Conservation (phyloP, 2,329 filamentous ascomycete species). For the Alternaria gaisen region DNA sequence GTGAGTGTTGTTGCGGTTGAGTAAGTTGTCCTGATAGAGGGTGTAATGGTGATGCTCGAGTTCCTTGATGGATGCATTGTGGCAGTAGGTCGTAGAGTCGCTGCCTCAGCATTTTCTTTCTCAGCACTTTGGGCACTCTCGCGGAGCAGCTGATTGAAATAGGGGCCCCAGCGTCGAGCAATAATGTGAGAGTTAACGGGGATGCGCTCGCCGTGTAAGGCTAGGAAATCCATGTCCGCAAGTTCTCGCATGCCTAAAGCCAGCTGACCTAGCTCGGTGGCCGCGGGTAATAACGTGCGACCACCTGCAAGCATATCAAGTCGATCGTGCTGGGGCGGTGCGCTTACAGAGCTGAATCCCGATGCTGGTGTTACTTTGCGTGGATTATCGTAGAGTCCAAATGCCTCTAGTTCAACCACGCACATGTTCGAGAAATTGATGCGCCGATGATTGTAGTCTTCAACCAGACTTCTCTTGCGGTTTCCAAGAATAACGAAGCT, state of each 20-base stretch:
- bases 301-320: constrained; percentile 73
- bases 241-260: constrained; percentile 83
- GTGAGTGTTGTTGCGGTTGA: constrained; percentile 56
- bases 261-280: constrained; percentile 85
- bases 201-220: constrained; percentile 88
- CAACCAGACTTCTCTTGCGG: constrained; percentile 89
- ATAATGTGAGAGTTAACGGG: constrained; percentile 92
- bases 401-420: constrained; percentile 95
- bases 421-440: constrained; percentile 98
- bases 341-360: constrained; percentile 84
- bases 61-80: constrained; percentile 71
- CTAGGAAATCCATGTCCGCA: constrained; percentile 95
- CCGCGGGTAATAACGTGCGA: constrained; percentile 76
- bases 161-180: constrained; percentile 89
- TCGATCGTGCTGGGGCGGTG: constrained; percentile 64
- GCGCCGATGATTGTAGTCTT: constrained; percentile 96
- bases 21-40: constrained; percentile 64
- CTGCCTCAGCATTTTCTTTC: constrained; percentile 67
- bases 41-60: constrained; percentile 87
- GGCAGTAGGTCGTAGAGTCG: constrained; percentile 72
- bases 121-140: constrained; percentile 76
- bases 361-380: constrained; percentile 80
- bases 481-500: constrained; percentile 96
- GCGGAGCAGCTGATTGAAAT: constrained; percentile 89
- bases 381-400: constrained; percentile 96